Conservation (phyloP, 2,329 filamentous ascomycete species). For the Chaetomium sp. region DNA sequence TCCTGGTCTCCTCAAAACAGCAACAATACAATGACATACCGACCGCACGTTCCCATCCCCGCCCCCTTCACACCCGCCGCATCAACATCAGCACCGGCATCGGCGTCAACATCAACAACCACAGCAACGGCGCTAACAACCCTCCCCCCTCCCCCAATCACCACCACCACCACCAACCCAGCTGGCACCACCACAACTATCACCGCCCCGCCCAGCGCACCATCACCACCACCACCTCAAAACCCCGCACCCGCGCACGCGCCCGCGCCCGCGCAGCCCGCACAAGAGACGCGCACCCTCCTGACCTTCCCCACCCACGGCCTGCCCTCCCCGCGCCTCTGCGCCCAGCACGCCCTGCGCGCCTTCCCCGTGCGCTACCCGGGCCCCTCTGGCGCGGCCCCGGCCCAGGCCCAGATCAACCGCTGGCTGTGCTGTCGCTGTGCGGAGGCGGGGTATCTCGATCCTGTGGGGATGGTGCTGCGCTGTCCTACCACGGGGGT, state of each 20-base stretch:
- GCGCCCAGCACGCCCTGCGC: background rate
- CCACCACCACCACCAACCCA: no score
- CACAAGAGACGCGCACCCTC: conserved; percentile 28
- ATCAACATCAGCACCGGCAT: background rate
- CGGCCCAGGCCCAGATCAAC: conserved; percentile 26
- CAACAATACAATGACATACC: conserved; percentile 5
- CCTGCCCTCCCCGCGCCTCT: conserved; percentile 28
- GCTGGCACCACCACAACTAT: no score
- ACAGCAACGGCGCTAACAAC: no score
- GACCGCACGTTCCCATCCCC: background rate
- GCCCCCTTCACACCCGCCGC: background rate
- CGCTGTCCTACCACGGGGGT: no score
- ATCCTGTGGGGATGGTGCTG: conserved; percentile 30
- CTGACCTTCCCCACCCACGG: conserved; percentile 32
- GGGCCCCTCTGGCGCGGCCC: background rate
- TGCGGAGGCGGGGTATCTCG: conserved; percentile 18
- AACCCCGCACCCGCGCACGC: no score
- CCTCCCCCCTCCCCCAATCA: no score
- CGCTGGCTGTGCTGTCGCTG: conserved; percentile 34
- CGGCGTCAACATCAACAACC: background rate
- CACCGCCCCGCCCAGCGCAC: no score
- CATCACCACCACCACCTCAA: no score
- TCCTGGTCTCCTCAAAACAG: no score
- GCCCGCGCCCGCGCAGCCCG: no score
- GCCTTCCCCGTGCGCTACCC: conserved; percentile 24